Evolutionary conservation across 371 early-diverging fungal genomes (phyloP), one percentile per base, ranked within the genome.

Genomic region (Capniomyces stellatus): DNA sequence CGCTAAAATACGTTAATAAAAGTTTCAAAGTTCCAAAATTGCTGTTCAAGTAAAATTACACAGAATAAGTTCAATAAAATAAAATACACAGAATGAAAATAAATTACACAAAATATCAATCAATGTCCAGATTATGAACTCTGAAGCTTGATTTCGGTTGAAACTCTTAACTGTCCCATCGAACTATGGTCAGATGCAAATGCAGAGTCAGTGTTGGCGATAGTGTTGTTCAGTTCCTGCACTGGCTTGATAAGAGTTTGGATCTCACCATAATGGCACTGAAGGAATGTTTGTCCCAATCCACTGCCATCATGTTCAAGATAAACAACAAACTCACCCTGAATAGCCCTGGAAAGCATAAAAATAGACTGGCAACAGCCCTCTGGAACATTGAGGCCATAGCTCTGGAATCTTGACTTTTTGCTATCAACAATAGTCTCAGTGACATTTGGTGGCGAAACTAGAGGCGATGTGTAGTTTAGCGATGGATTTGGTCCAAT

Each of bases 241-340:
- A n/a, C n/a, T n/a, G n/a, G n/a, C n/a, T 44, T 8, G 46, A 27
- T 24, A 19, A 24, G n/a, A n/a, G n/a, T 30, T 2, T 24, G 18
- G 3, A 25, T 3, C n/a, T 49, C 19, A 25, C 49, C 49, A 28
- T 49, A 49, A 27, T 49, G 49, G 28, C 49, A 49, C 28, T 49
- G 49, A n/a, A 49, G 30, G 13, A 24, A 13, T 6, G 30, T n/a
- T 27, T 49, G 10, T 3, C 49, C 49, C 3, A 49, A 49, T 49
- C 49, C 49, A 24, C n/a, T 24, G 3, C 28, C 28, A 27, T 25
- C 28, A 25, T 49, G 19, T 49, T 49, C 49, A 8, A 27, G 29
- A n/a, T 49, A 49, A 2, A 49, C 49, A 29, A 29, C n/a, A 27
- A 25, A 49, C n/a, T 25, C 3, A 3, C 25, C 18, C 8, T 49